Base-by-base conservation (phyloP, 768 basidiomycete genomes). In the Pleurotus platypus region DNA sequence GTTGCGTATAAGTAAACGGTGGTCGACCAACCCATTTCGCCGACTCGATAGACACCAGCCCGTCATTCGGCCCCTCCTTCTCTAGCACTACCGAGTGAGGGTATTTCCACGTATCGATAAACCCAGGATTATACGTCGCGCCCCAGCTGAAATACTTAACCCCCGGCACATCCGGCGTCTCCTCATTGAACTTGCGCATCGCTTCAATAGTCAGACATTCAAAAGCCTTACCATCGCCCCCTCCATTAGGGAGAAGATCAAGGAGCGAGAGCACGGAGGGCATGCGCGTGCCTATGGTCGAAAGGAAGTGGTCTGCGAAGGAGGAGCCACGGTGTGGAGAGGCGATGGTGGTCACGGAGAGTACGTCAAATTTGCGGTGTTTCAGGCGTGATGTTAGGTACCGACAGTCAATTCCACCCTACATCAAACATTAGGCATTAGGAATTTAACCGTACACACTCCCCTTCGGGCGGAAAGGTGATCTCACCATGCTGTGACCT, bases 121-220 rank as follows among this genome's bases (percentile, higher is more conserved):
- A 71, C 0, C 91, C 90, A 4, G 97, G 96, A 13, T 89, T 82
- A 66, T 94, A 94, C 11, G 80, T 79, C 2, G 97, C 97, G 9
- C 97, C 97, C 92, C 94, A 99, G 65, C 91, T 94, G 63, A 91
- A 96, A 70, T 99, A 99, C 61, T 83, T 80, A 55, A 98, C 88
- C 20, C 81, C 83, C 1, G 81, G 76, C 0, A 87, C 80, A 63
- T 98, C 87, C 0, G 91, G 89, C 0, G 92, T 92, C 37, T 87
- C 79, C 56, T 89, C 83, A 66, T 99, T 99, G 74, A 99, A 99
- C 50, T 79, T 71, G 37, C 79, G 80, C 96, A 98, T 99, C 59
- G 84, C 86, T 26, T 87, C 85, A 6, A 87, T 70, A 0, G 94
- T 95, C 46, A 99, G 83, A 57, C 80, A 89, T 65, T 93, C 86